phyloP scores from a whole-genome alignment of 495 filamentous ascomycete species.

The Penicillium silybi region DNA sequence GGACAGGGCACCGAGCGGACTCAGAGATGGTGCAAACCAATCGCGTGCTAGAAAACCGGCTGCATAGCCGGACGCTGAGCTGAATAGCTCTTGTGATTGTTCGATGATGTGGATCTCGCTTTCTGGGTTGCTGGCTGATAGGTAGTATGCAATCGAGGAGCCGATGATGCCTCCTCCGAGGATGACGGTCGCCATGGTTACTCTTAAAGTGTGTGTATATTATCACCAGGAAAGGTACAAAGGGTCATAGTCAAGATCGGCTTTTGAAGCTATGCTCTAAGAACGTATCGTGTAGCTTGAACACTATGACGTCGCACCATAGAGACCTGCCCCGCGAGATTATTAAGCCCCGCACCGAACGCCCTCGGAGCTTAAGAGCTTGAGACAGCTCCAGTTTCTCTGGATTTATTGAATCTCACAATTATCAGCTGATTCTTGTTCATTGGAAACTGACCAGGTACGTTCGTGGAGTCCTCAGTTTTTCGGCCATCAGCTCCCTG shows the following conservation, averaged over 20 bases:
- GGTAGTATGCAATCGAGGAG: slow-evolving; percentile 72
- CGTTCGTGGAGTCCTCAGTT: background rate
- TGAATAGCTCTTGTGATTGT: slow-evolving; percentile 59
- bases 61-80: slow-evolving; percentile 67
- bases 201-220: background rate
- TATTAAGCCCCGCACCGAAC: slow-evolving; percentile 20
- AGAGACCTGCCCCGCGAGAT: slow-evolving; percentile 5
- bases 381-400: background rate
- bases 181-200: slow-evolving; percentile 58
- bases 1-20: slow-evolving; percentile 58
- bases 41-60: slow-evolving; percentile 74
- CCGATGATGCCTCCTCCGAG: slow-evolving; percentile 78
- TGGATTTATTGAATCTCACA: background rate
- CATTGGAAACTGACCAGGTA: background rate
- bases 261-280: background rate
- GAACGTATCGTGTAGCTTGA: background rate
- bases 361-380: background rate
- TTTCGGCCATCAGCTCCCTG: background rate
- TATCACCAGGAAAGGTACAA: background rate
- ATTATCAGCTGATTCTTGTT: background rate
- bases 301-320: slow-evolving; percentile 7
- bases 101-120: slow-evolving; percentile 68
- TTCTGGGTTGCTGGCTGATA: slow-evolving; percentile 44
- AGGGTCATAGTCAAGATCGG: too few relatives aligned
- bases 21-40: slow-evolving; percentile 58